Evolutionary conservation across 2,329 filamentous ascomycete genomes (phyloP), one percentile per base, ranked within the genome.

Genomic region (Phaeophleospora eucalypticola): DNA sequence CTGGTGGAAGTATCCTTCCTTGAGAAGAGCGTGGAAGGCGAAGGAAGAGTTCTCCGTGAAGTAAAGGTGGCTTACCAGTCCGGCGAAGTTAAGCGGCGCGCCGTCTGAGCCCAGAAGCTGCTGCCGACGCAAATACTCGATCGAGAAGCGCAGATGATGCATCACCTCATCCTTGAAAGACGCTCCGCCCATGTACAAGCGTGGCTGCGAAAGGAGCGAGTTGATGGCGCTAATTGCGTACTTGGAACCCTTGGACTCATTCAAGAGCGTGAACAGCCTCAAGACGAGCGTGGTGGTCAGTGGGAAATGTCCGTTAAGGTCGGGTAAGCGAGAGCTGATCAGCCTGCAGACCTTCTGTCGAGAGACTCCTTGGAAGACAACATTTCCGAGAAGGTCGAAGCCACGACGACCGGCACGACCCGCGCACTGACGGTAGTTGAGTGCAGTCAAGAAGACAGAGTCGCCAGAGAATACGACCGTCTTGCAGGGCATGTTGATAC

Each of bases 401-500:
- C 87, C 87, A 69, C 87, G 79, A 65, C 87, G 82, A 55, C 87
- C 87, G 24, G 87, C 84, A 73, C 86, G 82, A 66, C 87, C 86
- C 46, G 86, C 81, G 6, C 80, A 84, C 64, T 91, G 87, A 7
- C 84, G 79, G 64, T 85, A 91, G 62, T 87, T 88, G 42, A 90
- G 77, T 0, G 86, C 80, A 0, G 84, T 88, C 36, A 91, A 68
- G 60, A 79, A 89, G 2, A 86, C 73, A 0, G 82, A 87, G 62
- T 90, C 86, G 0, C 84, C 85, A 14, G 75, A 77, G 63, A 91
- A 91, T 1, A 89, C 80, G 0, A 89, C 85, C 1, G 86, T 91
- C 64, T 87, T 87, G 64, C 86, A 90, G 8, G 87, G 87, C 83
- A 88, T 87, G 54, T 88, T 91, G 70, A 91, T 85, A 70, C 87